Evolutionary conservation across 441 rosid species (phyloP).

Genomic region (Kokia cookei): DNA sequence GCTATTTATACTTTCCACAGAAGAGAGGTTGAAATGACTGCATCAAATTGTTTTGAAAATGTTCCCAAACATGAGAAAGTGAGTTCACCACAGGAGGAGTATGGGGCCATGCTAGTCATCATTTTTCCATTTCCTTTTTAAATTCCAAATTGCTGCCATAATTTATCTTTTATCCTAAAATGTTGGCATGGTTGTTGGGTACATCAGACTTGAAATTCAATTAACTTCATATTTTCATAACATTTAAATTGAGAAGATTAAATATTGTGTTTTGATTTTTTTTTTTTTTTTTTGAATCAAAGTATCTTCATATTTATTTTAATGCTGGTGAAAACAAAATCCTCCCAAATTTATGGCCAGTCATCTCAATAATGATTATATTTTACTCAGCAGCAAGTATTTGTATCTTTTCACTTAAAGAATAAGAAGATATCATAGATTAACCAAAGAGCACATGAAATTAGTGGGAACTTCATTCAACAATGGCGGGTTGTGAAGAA

Average conservation of each 20-base stretch:
- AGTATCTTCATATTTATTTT: too few species aligned
- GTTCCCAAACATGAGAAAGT: background rate
- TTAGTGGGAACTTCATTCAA: background rate
- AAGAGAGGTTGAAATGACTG: background rate
- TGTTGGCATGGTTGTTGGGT: background rate
- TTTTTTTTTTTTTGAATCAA: too few species aligned
- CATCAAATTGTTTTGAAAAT: background rate
- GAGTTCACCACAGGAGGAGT: background rate
- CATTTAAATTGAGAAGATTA: too few species aligned
- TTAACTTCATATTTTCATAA: too few species aligned
- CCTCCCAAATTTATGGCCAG: too few species aligned
- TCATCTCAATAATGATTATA: too few species aligned
- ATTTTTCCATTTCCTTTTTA: background rate
- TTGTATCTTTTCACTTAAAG: background rate
- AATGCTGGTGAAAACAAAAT: too few species aligned
- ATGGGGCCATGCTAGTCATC: background rate
- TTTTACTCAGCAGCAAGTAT: background rate
- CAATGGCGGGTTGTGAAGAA: background rate
- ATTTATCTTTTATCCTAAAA: background rate
- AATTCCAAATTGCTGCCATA: background rate
- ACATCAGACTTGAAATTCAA: too few species aligned
- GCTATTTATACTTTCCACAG: background rate
- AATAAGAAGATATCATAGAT: background rate
- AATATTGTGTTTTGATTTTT: too few species aligned
- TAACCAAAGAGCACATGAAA: background rate